Evolutionary conservation across 805 yeast genomes (phyloP).

Genomic region (Cyberlindnera nakhonratchasimensis): DNA sequence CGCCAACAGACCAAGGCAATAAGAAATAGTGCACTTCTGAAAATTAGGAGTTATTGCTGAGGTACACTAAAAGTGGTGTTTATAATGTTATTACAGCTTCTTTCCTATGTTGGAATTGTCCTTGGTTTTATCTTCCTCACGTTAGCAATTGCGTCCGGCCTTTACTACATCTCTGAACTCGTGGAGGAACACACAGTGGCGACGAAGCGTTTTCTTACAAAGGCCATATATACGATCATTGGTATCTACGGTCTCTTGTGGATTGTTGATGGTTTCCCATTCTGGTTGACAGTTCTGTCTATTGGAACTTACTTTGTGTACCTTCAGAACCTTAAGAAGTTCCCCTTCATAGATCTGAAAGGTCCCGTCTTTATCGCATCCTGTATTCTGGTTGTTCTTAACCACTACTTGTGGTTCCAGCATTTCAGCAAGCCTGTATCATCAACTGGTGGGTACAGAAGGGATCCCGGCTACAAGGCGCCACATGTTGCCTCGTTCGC

Average conservation of each 20-base stretch:
- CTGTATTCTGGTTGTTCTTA: constrained; percentile 67
- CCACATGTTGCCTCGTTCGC: constrained; percentile 76
- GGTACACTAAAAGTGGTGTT: no score
- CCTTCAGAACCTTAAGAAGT: constrained; percentile 68
- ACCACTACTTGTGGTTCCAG: constrained; percentile 89
- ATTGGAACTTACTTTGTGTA: constrained; percentile 70
- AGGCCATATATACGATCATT: constrained; percentile 62
- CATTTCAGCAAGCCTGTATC: constrained; percentile 61
- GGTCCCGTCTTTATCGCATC: constrained; percentile 69
- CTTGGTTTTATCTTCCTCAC: constrained; percentile 61
- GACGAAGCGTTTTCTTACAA: constrained; percentile 64
- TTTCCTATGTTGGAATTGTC: constrained; percentile 58
- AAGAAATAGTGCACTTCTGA: no score
- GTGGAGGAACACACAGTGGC: constrained; percentile 92
- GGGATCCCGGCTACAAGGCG: constrained; percentile 55
- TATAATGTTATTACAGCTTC: constrained; percentile 53
- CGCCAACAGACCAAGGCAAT: no score
- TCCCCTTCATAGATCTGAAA: constrained; percentile 78
- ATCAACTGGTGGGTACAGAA: constrained; percentile 64
- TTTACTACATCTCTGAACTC: constrained; percentile 85
- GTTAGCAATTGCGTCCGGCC: constrained; percentile 79
- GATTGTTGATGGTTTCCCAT: constrained; percentile 78
- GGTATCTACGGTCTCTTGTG: constrained; percentile 51
- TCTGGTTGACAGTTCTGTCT: constrained; percentile 62
- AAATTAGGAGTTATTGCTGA: no score